Evolutionary conservation across 1,284 basidiomycete species (phyloP).

Genomic region (Anthracocystis setariae): DNA sequence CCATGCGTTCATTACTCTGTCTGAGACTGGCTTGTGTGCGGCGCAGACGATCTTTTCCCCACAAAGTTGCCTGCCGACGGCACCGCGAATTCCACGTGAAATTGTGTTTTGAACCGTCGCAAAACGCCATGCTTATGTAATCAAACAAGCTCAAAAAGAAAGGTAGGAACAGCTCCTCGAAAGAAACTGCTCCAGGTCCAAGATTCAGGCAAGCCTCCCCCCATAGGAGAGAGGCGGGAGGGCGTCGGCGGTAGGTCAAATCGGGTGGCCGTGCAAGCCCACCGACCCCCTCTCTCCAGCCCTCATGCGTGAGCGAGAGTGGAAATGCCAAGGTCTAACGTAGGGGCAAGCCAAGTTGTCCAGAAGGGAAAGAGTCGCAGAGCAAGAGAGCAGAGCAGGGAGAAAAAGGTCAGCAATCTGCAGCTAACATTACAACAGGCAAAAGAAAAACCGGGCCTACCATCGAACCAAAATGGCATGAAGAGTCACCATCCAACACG

Average conservation of each 20-base stretch:
- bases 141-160: conserved; percentile 5
- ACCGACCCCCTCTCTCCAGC: conserved; percentile 54
- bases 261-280: conserved; percentile 57
- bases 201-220: conserved; percentile 53
- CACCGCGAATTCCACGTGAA: conserved; percentile 16
- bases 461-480: not conserved
- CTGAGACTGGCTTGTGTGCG: not conserved
- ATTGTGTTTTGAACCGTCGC: not conserved
- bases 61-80: not conserved
- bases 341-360: conserved; percentile 5
- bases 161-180: conserved; percentile 26
- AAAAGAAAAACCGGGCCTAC: not conserved
- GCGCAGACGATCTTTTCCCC: conserved; percentile 9
- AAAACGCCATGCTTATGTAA: conserved; percentile 42
- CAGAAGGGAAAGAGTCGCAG: not conserved
- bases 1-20: not conserved
- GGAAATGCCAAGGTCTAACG: conserved; percentile 55
- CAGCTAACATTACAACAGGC: not conserved
- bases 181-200: conserved; percentile 42
- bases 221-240: conserved; percentile 56
- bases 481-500: not conserved
- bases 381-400: conserved; percentile 3
- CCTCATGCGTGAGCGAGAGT: conserved; percentile 55
- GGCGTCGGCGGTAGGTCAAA: conserved; percentile 55
- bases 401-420: conserved; percentile 8